These are phyloP conservation scores for Saturnispora saitoi DNA, from an alignment of 805 yeast species.

Conservation along the genomic window DNA sequence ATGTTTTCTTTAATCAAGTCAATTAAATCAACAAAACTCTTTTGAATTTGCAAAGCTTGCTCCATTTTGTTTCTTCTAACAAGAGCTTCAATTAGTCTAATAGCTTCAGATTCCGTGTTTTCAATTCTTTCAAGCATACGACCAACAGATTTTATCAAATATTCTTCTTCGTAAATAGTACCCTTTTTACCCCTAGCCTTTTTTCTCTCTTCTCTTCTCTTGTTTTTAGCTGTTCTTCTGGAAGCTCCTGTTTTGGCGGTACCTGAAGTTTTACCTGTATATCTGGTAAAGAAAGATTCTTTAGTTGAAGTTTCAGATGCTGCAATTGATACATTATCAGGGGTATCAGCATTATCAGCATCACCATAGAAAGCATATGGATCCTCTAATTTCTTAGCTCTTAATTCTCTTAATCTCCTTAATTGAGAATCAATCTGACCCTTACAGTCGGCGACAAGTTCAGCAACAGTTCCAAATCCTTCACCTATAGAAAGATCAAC, in stretches of 20 bases:
- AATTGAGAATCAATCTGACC: slow-evolving; percentile 80
- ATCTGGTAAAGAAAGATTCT: slow-evolving; percentile 88
- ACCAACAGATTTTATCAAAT: slow-evolving; percentile 78
- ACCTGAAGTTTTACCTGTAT: slow-evolving; percentile 92
- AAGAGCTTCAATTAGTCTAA: slow-evolving; percentile 64
- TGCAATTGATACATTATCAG: slow-evolving; percentile 91
- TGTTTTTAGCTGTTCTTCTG: slow-evolving; percentile 83
- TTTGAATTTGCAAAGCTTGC: slow-evolving; percentile 78
- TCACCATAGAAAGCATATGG: slow-evolving; percentile 81
- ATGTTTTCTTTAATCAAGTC: slow-evolving; percentile 50
- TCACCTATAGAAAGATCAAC: slow-evolving; percentile 75
- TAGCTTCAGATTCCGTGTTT: slow-evolving; percentile 67
- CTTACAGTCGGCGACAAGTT: slow-evolving; percentile 86
- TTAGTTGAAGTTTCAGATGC: slow-evolving; percentile 90
- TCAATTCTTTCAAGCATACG: slow-evolving; percentile 77
- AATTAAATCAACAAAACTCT: slow-evolving; percentile 49
- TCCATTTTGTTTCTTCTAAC: slow-evolving; percentile 62
- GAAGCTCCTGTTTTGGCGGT: slow-evolving; percentile 97
- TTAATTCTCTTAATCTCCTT: slow-evolving; percentile 71
- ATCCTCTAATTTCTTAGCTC: slow-evolving; percentile 75
- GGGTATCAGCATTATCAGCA: slow-evolving; percentile 56
- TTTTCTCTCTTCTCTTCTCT: slow-evolving; percentile 91
- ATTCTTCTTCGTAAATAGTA: slow-evolving; percentile 94
- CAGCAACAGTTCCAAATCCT: slow-evolving; percentile 82
- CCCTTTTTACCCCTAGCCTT: slow-evolving; percentile 97